phyloP scores from a whole-genome alignment of 371 early-diverging fungal genomes.

The Dinochytrium kinnereticum region DNA sequence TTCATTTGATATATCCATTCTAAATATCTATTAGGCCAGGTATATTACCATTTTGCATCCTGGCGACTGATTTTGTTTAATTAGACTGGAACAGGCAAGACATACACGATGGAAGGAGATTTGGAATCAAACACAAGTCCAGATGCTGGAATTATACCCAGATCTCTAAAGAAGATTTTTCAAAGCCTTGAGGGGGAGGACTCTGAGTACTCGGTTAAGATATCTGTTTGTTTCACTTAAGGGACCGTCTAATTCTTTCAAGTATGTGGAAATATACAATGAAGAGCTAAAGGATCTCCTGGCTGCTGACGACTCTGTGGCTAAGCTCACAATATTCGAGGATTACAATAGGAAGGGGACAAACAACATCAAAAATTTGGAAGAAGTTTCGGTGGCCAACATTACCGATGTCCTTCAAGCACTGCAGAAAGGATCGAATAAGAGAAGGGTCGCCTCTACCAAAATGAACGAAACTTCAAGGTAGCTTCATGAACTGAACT shows the following conservation, averaged over 20 bases:
- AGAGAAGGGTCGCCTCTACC: constrained; percentile 87
- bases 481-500: constrained; percentile 21
- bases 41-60: too few relatives aligned
- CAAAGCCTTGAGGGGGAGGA: constrained; percentile 59
- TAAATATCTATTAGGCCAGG: constrained; percentile 36
- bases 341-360: constrained; percentile 82
- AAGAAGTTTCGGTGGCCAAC: constrained; percentile 69
- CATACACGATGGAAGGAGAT: constrained; percentile 94
- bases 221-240: constrained; percentile 63
- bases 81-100: constrained; percentile 97
- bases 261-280: constrained; percentile 63
- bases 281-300: constrained; percentile 50
- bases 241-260: background rate
- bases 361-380: constrained; percentile 81
- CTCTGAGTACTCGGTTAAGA: constrained; percentile 75
- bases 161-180: constrained; percentile 85
- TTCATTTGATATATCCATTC: background rate
- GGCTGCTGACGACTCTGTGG: constrained; percentile 6
- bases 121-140: constrained; percentile 56
- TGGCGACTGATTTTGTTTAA: too few relatives aligned
- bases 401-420: constrained; percentile 71
- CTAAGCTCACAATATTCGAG: constrained; percentile 43
- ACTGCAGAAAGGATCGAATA: constrained; percentile 58
- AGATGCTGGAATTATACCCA: constrained; percentile 88
- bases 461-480: constrained; percentile 78